phyloP scores from a whole-genome alignment of 768 basidiomycete genomes.

The Podaxis pistillaris region DNA sequence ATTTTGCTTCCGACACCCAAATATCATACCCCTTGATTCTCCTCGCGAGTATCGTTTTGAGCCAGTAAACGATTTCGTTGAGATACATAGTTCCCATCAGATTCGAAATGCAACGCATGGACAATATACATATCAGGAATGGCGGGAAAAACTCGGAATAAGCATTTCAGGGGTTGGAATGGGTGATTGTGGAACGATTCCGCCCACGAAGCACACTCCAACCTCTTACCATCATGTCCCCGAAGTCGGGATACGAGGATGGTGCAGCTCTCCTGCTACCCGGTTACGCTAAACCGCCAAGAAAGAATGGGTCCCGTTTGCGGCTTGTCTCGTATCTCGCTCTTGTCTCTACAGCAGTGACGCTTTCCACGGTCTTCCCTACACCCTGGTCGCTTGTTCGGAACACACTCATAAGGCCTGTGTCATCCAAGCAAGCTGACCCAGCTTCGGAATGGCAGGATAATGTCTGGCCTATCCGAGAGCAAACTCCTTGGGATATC shows the following conservation, averaged over 20 bases:
- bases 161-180: neutral
- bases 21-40: neutral
- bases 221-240: slow-evolving; percentile 4
- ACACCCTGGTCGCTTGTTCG: slow-evolving; percentile 31
- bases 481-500: slow-evolving; percentile 67
- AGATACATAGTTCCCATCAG: neutral
- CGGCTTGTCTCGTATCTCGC: slow-evolving; percentile 20
- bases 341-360: slow-evolving; percentile 31
- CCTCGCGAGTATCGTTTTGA: neutral
- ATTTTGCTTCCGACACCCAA: neutral
- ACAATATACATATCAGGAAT: neutral
- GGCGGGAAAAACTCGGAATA: neutral
- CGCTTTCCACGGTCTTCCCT: slow-evolving; percentile 32
- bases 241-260: slow-evolving; percentile 1
- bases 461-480: slow-evolving; percentile 62
- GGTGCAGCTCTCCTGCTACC: neutral
- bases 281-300: neutral
- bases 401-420: slow-evolving; percentile 21
- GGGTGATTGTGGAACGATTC: neutral
- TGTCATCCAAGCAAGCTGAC: slow-evolving; percentile 21
- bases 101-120: neutral
- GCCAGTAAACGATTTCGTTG: neutral
- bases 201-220: neutral
- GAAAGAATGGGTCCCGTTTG: neutral
- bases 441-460: slow-evolving; percentile 43